A percentile compares a stretch with the other conserved stretches of the same genome.
phyloP scores from a whole-genome alignment of 768 basidiomycete species.

The Termitomyces bulborhizus region DNA sequence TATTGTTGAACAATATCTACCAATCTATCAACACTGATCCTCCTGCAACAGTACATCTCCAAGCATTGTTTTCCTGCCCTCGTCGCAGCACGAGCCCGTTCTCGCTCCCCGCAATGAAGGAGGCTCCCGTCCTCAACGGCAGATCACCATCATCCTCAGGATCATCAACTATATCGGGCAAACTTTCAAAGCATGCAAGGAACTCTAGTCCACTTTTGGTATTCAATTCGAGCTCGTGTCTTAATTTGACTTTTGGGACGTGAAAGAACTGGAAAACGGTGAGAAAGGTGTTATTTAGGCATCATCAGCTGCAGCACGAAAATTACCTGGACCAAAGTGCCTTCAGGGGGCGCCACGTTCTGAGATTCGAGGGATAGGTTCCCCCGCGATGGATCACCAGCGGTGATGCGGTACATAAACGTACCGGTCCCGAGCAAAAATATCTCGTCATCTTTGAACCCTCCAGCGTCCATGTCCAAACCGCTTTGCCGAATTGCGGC shows the following conservation, averaged over 20 bases:
- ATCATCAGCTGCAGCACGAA: neutral
- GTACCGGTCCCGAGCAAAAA: constrained; percentile 47
- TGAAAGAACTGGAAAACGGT: constrained; percentile 32
- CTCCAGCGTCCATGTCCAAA: constrained; percentile 19
- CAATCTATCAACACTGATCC: constrained; percentile 18
- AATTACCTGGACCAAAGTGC: constrained; percentile 40
- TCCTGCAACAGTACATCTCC: constrained; percentile 39
- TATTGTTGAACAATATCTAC: neutral
- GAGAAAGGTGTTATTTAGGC: neutral
- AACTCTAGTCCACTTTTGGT: constrained; percentile 9
- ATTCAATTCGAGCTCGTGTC: neutral
- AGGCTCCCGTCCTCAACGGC: constrained; percentile 16
- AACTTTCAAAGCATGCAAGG: constrained; percentile 15
- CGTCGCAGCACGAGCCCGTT: constrained; percentile 42
- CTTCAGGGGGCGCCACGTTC: constrained; percentile 38
- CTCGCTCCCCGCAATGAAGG: constrained; percentile 47
- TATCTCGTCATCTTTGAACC: constrained; percentile 46
- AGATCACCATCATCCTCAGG: neutral
- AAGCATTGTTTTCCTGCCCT: constrained; percentile 18
- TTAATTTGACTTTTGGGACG: constrained; percentile 21
- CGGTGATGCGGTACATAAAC: constrained; percentile 52
- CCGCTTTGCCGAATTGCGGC: constrained; percentile 38
- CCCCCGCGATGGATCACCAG: constrained; percentile 70
- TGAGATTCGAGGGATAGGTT: constrained; percentile 53
- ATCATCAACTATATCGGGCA: constrained; percentile 2